These are phyloP conservation scores for Aspergillus ostianus DNA, from an alignment of 495 filamentous ascomycete genomes.

Conservation along the genomic window DNA sequence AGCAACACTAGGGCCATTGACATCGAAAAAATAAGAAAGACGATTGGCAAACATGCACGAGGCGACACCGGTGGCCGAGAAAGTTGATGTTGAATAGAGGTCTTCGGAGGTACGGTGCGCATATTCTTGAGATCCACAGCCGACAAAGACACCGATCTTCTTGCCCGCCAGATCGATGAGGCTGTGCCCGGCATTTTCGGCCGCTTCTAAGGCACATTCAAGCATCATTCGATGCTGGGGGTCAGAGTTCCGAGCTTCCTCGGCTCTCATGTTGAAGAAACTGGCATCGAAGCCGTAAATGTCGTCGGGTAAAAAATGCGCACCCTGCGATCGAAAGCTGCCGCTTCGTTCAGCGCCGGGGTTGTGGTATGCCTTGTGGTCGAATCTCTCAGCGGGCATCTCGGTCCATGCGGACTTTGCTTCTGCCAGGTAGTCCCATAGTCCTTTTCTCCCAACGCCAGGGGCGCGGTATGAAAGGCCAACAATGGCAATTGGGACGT, in stretches of 20 bases:
- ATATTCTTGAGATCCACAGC: not conserved
- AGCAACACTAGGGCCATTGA: not conserved
- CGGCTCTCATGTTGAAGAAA: not conserved
- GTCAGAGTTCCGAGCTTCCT: not conserved
- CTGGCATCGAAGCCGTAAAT: not conserved
- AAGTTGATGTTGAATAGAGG: not conserved
- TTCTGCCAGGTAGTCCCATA: not conserved
- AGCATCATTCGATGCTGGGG: not conserved
- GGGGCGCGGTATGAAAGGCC: not conserved
- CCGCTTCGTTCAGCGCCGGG: not conserved
- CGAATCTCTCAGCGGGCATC: not conserved
- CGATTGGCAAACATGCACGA: constrained; percentile 4
- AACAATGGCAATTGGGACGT: not conserved
- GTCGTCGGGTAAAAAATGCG: not conserved
- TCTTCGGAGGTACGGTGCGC: not conserved
- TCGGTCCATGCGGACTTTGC: not conserved
- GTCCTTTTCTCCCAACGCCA: not conserved
- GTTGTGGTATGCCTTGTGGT: not conserved
- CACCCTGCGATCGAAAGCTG: not conserved
- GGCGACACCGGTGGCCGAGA: not conserved
- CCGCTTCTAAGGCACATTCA: not conserved
- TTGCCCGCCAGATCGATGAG: not conserved
- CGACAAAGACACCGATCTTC: constrained; percentile 2
- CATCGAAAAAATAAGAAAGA: constrained; percentile 1
- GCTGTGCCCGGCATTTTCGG: not conserved